Conservation (phyloP, 805 yeast species). For the Kuraishia capsulata region DNA sequence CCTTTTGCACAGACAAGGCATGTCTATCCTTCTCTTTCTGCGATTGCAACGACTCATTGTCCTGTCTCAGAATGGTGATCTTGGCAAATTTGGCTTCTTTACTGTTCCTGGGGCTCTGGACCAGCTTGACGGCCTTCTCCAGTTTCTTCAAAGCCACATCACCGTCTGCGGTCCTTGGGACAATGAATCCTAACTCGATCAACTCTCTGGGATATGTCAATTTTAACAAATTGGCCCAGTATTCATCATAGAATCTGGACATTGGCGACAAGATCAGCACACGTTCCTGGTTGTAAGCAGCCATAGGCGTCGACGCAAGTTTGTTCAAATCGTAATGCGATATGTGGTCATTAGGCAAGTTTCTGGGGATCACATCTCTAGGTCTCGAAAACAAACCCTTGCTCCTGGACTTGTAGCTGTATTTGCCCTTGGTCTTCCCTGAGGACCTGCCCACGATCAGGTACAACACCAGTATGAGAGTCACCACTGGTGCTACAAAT, state of each 20-base stretch:
- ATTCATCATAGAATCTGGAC: slow-evolving; percentile 74
- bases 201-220: slow-evolving; percentile 78
- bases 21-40: slow-evolving; percentile 87
- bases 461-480: slow-evolving; percentile 31
- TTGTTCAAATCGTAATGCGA: slow-evolving; percentile 80
- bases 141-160: slow-evolving; percentile 65
- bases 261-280: slow-evolving; percentile 86
- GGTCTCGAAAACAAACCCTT: slow-evolving; percentile 41
- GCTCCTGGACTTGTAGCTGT: slow-evolving; percentile 34
- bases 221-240: slow-evolving; percentile 77
- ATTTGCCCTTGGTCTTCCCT: slow-evolving; percentile 14
- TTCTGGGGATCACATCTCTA: slow-evolving; percentile 49
- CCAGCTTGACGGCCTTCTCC: slow-evolving; percentile 65
- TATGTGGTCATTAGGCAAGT: slow-evolving; percentile 63
- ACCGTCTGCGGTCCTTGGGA: slow-evolving; percentile 79
- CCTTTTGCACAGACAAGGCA: slow-evolving; percentile 77
- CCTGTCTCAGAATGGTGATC: slow-evolving; percentile 86
- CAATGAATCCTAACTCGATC: slow-evolving; percentile 83
- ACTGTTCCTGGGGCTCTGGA: slow-evolving; percentile 47
- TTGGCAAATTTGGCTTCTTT: slow-evolving; percentile 65
- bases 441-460: slow-evolving; percentile 28
- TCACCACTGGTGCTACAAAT: slow-evolving; percentile 35
- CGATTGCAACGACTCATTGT: slow-evolving; percentile 63
- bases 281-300: slow-evolving; percentile 70
- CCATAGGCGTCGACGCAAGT: slow-evolving; percentile 60